Conservation (phyloP, 208 protist species). For the Leishmania tropica region DNA sequence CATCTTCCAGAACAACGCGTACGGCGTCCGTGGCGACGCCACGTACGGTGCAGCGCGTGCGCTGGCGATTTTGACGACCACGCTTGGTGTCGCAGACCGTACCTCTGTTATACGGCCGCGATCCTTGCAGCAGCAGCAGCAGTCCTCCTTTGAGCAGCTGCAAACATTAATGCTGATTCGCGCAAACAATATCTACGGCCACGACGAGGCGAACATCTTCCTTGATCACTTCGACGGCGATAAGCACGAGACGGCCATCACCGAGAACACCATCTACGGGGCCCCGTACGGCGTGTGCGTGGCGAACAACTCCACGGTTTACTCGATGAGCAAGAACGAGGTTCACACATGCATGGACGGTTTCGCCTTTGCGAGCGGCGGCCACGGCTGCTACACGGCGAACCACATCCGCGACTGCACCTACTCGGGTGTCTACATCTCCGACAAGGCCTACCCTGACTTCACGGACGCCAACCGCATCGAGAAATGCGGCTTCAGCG, state of each 20-base stretch:
- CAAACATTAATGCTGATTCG: constrained; percentile 25
- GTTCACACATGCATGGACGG: constrained; percentile 81
- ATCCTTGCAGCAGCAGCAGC: neutral
- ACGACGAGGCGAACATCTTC: constrained; percentile 66
- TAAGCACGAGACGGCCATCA: constrained; percentile 32
- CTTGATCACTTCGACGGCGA: constrained; percentile 44
- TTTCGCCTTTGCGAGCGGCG: constrained; percentile 51
- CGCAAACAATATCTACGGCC: constrained; percentile 60
- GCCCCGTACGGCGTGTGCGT: constrained; percentile 75
- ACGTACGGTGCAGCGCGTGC: constrained; percentile 43
- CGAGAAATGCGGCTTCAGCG: constrained; percentile 61
- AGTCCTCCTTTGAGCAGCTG: constrained; percentile 9
- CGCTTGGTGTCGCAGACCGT: neutral
- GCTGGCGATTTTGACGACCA: constrained; percentile 28
- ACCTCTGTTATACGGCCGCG: constrained; percentile 3
- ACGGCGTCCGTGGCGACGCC: constrained; percentile 68
- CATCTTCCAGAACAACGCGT: constrained; percentile 68
- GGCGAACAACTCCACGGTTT: constrained; percentile 43
- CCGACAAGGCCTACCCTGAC: constrained; percentile 47
- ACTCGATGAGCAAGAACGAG: constrained; percentile 49
- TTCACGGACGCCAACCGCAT: constrained; percentile 61
- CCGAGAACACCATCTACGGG: constrained; percentile 63
- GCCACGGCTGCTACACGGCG: constrained; percentile 48
- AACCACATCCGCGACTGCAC: constrained; percentile 75
- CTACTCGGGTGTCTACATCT: constrained; percentile 71